phyloP scores from a whole-genome alignment of 2,329 filamentous ascomycete genomes.

The Stachybotrys chlorohalonatus region DNA sequence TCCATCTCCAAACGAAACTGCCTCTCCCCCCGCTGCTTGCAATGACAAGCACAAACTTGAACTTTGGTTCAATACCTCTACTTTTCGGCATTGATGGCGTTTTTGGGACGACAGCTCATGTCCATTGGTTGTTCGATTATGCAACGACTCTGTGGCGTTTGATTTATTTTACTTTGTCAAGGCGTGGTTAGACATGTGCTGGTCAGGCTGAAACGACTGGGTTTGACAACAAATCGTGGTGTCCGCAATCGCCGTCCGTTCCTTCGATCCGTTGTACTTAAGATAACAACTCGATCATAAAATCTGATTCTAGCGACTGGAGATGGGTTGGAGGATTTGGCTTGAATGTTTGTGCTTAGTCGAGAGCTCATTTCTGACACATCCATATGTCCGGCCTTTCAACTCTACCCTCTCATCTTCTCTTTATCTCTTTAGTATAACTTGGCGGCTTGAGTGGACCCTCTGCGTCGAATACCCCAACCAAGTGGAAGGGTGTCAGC shows the following conservation, averaged over 20 bases:
- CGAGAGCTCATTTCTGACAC: no score
- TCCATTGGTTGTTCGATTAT: slow-evolving; percentile 22
- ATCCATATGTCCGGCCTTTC: not conserved
- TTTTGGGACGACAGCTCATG: slow-evolving; percentile 29
- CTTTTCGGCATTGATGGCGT: slow-evolving; percentile 32
- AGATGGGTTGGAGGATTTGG: not conserved
- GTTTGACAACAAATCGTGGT: slow-evolving; percentile 4
- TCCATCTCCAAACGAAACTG: not conserved
- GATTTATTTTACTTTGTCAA: slow-evolving; percentile 16
- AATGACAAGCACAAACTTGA: not conserved
- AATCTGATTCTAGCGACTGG: not conserved
- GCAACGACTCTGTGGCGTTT: slow-evolving; percentile 27
- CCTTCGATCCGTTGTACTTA: not conserved
- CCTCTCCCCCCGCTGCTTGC: slow-evolving; percentile 1
- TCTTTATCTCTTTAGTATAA: not conserved
- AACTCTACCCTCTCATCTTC: not conserved
- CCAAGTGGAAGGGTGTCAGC: not conserved
- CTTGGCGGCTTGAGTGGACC: not conserved
- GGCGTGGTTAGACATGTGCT: slow-evolving; percentile 22
- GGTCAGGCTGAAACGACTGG: slow-evolving; percentile 7
- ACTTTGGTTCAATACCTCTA: slow-evolving; percentile 5
- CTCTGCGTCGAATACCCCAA: not conserved
- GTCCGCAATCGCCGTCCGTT: not conserved
- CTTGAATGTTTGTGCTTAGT: not conserved
- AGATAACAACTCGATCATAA: not conserved